Base-by-base conservation (phyloP, 331 rosid genomes). In the Cucumis variabilis region DNA sequence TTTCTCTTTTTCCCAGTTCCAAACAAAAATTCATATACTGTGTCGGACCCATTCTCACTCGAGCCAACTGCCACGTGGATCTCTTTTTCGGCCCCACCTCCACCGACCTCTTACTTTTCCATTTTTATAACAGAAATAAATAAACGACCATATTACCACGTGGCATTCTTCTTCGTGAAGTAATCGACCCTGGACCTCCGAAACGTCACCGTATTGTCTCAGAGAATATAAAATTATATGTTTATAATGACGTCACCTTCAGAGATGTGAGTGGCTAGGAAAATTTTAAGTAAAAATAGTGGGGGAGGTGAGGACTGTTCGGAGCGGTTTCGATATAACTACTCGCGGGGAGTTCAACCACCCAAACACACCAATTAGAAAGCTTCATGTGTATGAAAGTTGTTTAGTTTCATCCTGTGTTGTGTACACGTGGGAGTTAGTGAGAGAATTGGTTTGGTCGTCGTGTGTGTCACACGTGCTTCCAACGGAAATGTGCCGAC, bases 161-260 rank as follows among this genome's bases (percentile, higher is more conserved):
- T 60, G 85, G 72, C 71, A 82, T 82, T 28, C 85, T 82, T 82
- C 85, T 33, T 62, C 30, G 8, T 28, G 8, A 82, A 82, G 85
- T 20, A 82, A 82, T 20, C 71, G 2, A 20, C 51, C 30, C 10
- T 19, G 28, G 30, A 82, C 30, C 1, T 0, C 21, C 21, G 55
- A 63, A 60, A 60, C 85, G 85, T 30, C 69, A 13, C 20, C 85
- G 68, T 82, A 30, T 60, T 51, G 0, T 4, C 8, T 37, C 2
- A 44, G 12, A 46, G 25, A 13, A 51, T 50, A 78, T 48, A 9
- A 28, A 4, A 44, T 44, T 44, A 33, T 37, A 44, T 44, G 9
- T 14, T 7, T 50, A 17, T 27, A 27, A 80, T 80, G 69, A 80
- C 69, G 85, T 80, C 85, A 80, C 4, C 11, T 51, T 55, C 44